Evolutionary conservation across 177 flowering plant species (phyloP), one percentile per base, ranked within the genome.

Genomic region (Vitis hybrid): DNA sequence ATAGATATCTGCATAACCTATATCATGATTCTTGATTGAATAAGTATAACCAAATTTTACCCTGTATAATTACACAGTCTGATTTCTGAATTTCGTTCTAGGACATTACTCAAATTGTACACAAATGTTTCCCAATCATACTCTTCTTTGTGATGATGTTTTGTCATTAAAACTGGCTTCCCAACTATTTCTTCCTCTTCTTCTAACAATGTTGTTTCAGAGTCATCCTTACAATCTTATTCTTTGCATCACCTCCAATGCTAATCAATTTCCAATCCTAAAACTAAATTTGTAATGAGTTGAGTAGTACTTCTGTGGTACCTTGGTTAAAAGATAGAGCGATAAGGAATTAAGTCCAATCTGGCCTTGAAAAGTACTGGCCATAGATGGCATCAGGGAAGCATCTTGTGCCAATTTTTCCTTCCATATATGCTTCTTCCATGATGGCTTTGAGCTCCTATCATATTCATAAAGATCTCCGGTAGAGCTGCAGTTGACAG

Each of bases 391-490:
- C 15, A 58, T 65, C 65, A 93, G 68, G 49, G 83, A 76, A 72
- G 79, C 67, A 70, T 84, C 82, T 55, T 84, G 57, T 27, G 46
- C 63, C 52, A 73, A 71, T 74, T 78, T 79, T 76, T 85, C 81
- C 64, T 68, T 70, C 84, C 87, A 76, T 72, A 93, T 77, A 64
- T 93, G 98, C 83, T 86, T 93, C 84, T 85, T 93, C 98, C 98
- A 93, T 57, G 87, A 79, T 56, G 98, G 98, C 78, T 81, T 91
- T 66, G 97, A 84, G 79, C 59, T 82, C 59, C 69, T 78, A 66
- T 88, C 94, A 72, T 84, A 85, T 71, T 93, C 97, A 71, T 91
- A 93, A 48, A 93, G 93, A 68, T 89, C 91, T 57, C 98, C 98
- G 16, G 78, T 70, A 64, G 88, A 88, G 76, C 98, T 93, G 89